Percentiles rank a stretch among this genome's conserved stretches.
Evolutionary conservation across 768 basidiomycete genomes (phyloP).

Genomic region (Kwoniella pini): DNA sequence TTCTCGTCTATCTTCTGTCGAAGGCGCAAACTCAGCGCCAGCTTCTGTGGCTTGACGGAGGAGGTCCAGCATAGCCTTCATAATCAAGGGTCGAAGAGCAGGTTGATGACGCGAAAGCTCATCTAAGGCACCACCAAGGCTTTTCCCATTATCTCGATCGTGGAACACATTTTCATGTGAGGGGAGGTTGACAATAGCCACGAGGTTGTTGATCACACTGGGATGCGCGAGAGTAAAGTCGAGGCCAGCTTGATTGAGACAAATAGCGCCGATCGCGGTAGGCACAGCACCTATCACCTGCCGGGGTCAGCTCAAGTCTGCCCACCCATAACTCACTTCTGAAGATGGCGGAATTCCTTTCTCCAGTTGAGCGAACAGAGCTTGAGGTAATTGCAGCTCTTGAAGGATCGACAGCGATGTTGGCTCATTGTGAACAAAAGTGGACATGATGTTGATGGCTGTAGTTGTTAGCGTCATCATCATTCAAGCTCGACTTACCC

Average conservation of each 20-base stretch:
- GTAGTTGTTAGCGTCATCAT: conserved; percentile 17
- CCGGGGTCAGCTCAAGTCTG: conserved; percentile 12
- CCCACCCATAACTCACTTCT: conserved; percentile 62
- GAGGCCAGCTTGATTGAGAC: conserved; percentile 87
- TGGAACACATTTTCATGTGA: conserved; percentile 71
- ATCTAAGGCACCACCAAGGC: conserved; percentile 86
- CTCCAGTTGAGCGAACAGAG: conserved; percentile 84
- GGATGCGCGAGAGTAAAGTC: conserved; percentile 74
- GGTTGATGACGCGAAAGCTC: conserved; percentile 97
- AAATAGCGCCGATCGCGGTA: conserved; percentile 93
- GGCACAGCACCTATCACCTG: conserved; percentile 90
- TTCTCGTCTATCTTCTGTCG: background rate
- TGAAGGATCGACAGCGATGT: conserved; percentile 90
- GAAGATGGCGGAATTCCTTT: conserved; percentile 79
- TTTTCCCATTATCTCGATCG: conserved; percentile 88
- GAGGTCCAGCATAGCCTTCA: conserved; percentile 56
- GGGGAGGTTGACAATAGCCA: conserved; percentile 76
- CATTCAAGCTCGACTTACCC: conserved; percentile 60
- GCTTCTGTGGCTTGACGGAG: conserved; percentile 73
- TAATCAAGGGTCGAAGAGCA: conserved; percentile 72
- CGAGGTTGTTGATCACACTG: conserved; percentile 78
- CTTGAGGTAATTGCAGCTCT: conserved; percentile 83
- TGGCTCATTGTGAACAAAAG: conserved; percentile 98
- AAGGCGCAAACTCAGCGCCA: conserved; percentile 55
- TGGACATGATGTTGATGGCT: conserved; percentile 94